Evolutionary conservation across 805 yeast species (phyloP), one percentile per base, ranked within the genome.

Genomic region (Lachancea nothofagi): DNA sequence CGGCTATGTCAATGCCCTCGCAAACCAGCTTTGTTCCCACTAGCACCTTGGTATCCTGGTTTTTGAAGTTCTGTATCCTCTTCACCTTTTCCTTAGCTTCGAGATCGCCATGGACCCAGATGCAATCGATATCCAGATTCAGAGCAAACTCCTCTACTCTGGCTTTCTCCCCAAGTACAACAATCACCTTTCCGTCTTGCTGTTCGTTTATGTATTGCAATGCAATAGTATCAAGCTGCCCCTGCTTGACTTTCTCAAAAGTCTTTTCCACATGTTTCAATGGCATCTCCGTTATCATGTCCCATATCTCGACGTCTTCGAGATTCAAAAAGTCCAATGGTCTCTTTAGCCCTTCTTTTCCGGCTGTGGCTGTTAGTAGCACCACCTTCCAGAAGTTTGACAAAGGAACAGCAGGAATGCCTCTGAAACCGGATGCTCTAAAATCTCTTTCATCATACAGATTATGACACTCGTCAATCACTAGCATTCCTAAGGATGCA

Each of bases 21-120:
- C 15, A 10, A 9, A 28, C 30, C n/a, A 28, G 30, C 30, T 28
- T 28, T 8, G 30, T 28, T 28, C 30, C 30, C 7, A 28, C n/a
- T 9, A 28, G 30, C 9, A 28, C 30, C 14, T 14, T 9, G 7
- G 15, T 28, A n/a, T 8, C 7, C 9, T 8, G 13, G 30, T n/a
- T 14, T 14, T 10, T 28, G 15, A 28, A 23, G 12, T 12, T 23
- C 26, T 23, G 26, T 8, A 23, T 23, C 7, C 26, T 7, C 26
- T 7, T 23, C 26, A 23, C 26, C 26, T 12, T 23, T 23, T 23
- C 26, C 10, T 12, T 23, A 7, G 26, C 12, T 12, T 7, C 10
- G 10, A 23, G 10, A 12, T 23, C 26, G 7, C 26, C 26, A 12
- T 23, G 26, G 7, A 23, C 12, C 26, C 26, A 23, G 12, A 23